phyloP scores from a whole-genome alignment of 2,329 filamentous ascomycete genomes.

The Monosporascus sp. region DNA sequence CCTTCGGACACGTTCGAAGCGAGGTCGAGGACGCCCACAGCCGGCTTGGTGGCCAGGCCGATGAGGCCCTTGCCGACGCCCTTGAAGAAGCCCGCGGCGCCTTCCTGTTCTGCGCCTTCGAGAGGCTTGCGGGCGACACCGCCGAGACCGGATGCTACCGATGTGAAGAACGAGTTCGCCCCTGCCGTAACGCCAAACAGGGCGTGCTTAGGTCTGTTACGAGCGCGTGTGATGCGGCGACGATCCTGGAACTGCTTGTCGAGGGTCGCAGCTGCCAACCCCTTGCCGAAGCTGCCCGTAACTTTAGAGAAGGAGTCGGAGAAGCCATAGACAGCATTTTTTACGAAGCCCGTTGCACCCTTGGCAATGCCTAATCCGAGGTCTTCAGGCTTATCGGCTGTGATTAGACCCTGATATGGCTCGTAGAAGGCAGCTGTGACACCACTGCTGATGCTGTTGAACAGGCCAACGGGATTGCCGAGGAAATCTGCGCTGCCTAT shows the following conservation, averaged over 20 bases:
- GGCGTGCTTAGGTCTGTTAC: conserved; percentile 94
- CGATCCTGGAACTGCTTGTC: conserved; percentile 99
- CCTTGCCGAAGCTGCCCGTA: conserved; percentile 95
- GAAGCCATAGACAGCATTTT: conserved; percentile 97
- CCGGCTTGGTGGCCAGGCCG: conserved; percentile 92
- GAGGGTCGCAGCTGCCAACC: conserved; percentile 86
- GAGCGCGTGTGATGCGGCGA: conserved; percentile 83
- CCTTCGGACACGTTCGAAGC: conserved; percentile 96
- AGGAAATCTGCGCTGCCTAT: conserved; percentile 96
- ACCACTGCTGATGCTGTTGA: conserved; percentile 97
- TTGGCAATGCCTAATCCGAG: conserved; percentile 93
- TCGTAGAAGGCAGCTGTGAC: conserved; percentile 99
- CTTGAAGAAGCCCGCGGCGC: conserved; percentile 91
- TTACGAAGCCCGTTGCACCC: conserved; percentile 92
- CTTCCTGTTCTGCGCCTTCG: conserved; percentile 93
- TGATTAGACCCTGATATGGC: conserved; percentile 94
- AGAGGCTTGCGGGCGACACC: conserved; percentile 90
- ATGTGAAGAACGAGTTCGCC: conserved; percentile 90
- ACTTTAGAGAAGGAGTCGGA: conserved; percentile 97
- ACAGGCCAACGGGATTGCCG: conserved; percentile 92
- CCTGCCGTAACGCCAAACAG: conserved; percentile 93
- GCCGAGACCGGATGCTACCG: conserved; percentile 87
- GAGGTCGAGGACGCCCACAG: conserved; percentile 93
- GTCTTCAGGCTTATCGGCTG: conserved; percentile 92
- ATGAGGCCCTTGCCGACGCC: conserved; percentile 93